Evolutionary conservation across 164 flowering plant species (phyloP), one percentile per base, ranked within the genome.

Genomic region (Saururus chinensis): DNA sequence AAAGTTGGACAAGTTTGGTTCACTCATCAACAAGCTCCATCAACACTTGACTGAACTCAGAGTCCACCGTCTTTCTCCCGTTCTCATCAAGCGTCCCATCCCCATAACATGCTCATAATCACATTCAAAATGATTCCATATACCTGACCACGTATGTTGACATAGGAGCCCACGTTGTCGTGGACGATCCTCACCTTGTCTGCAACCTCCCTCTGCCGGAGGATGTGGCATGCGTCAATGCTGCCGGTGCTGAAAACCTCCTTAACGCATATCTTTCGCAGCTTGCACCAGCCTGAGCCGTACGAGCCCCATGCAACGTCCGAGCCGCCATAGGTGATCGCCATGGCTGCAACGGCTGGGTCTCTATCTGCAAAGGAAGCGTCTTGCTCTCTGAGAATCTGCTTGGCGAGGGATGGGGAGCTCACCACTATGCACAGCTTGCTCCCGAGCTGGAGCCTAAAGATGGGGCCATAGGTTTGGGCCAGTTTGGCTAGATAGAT

Each of bases 261-360:
- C 0, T 66, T 65, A 4, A 74, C 78, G 20, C 67, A 66, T 0
- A 73, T 56, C 51, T 68, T 74, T 9, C 82, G 66, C 19, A 75
- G 24, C 68, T 60, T 64, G 26, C 79, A 69, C 81, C 77, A 75
- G 9, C 65, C 51, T 0, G 72, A 65, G 4, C 73, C 71, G 20
- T 70, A 56, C 0, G 68, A 70, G 5, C 54, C 24, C 49, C 54
- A 78, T 4, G 37, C 71, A 4, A 78, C 53, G 54, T 71, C 75
- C 9, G 21, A n/a, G 2, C 69, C 73, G 26, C 77, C 78, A 24
- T 69, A 66, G 0, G 71, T 9, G 42, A 53, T 0, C 11, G 55
- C 60, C 4, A 19, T 1, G 7, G 23, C 56, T 4, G 23, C 7
- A 12, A n/a, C 12, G 1, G 56, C 23, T 0, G 56, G 22, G 56